phyloP scores from a whole-genome alignment of 768 basidiomycete species.

The Hirschioporus abietinus region DNA sequence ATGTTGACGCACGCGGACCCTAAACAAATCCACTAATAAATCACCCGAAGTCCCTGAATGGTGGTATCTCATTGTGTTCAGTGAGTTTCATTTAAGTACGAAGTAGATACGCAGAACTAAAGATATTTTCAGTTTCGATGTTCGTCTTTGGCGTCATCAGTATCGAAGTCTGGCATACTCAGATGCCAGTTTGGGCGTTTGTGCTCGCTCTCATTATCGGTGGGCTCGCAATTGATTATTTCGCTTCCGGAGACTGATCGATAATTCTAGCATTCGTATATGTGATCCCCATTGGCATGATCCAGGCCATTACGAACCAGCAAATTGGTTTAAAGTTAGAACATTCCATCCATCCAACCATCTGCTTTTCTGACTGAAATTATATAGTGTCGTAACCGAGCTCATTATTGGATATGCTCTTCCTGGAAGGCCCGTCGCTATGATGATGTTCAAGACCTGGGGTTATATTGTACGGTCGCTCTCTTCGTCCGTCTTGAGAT shows the following conservation, averaged over 20 bases:
- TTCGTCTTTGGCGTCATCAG: conserved; percentile 58
- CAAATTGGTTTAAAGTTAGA: conserved; percentile 54
- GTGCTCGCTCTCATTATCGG: conserved; percentile 42
- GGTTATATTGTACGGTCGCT: conserved; percentile 52
- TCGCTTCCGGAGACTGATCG: conserved; percentile 1
- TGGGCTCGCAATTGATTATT: neutral
- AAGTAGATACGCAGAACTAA: conserved; percentile 23
- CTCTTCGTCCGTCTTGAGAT: neutral
- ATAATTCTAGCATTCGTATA: conserved; percentile 43
- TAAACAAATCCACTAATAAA: neutral
- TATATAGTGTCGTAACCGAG: conserved; percentile 60
- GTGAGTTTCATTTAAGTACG: conserved; percentile 8
- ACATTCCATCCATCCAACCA: conserved; percentile 19
- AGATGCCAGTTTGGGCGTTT: conserved; percentile 66
- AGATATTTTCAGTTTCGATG: conserved; percentile 37
- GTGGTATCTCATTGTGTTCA: conserved; percentile 75
- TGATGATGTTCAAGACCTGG: conserved; percentile 77
- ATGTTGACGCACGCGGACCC: conserved; percentile 21
- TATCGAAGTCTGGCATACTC: conserved; percentile 57
- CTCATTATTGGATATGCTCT: conserved; percentile 59
- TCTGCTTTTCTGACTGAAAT: conserved; percentile 9
- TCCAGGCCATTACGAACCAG: conserved; percentile 78
- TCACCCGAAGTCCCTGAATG: conserved; percentile 60
- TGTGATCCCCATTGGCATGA: conserved; percentile 74
- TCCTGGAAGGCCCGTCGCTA: conserved; percentile 64